Conservation (phyloP, 331 rosid species). For the Cydonia oblonga region DNA sequence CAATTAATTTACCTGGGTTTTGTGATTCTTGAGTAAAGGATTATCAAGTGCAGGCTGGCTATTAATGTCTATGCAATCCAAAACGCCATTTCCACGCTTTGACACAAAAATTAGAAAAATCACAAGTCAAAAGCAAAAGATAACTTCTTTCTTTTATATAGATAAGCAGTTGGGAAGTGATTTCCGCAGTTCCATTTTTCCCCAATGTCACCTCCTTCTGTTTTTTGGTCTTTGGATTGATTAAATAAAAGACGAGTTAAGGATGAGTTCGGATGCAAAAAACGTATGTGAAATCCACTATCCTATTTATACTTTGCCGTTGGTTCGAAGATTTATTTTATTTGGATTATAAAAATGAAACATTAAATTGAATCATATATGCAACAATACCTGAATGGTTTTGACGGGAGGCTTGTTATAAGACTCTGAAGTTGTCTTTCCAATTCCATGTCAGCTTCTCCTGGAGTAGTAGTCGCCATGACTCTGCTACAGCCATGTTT, state of each 20-base stretch:
- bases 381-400: neutral
- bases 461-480: neutral
- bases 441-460: neutral
- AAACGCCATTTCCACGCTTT: neutral
- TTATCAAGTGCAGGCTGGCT: constrained; percentile 13
- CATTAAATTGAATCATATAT: too few species aligned
- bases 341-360: too few species aligned
- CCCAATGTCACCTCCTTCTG: too few species aligned
- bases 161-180: too few species aligned
- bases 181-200: too few species aligned
- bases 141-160: too few species aligned
- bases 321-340: too few species aligned
- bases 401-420: neutral
- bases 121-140: neutral
- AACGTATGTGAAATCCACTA: too few species aligned
- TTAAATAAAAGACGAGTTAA: too few species aligned
- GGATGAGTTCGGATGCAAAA: too few species aligned
- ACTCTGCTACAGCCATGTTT: neutral
- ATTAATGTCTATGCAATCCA: constrained; percentile 9
- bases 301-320: too few species aligned
- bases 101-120: neutral
- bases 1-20: constrained; percentile 1
- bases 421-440: neutral
- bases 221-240: too few species aligned
- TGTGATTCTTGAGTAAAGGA: constrained; percentile 10